A percentile compares a stretch with the other conserved stretches of the same genome.
These are phyloP conservation scores for Jatropha multifida DNA, from an alignment of 441 rosid species.

Conservation along the genomic window DNA sequence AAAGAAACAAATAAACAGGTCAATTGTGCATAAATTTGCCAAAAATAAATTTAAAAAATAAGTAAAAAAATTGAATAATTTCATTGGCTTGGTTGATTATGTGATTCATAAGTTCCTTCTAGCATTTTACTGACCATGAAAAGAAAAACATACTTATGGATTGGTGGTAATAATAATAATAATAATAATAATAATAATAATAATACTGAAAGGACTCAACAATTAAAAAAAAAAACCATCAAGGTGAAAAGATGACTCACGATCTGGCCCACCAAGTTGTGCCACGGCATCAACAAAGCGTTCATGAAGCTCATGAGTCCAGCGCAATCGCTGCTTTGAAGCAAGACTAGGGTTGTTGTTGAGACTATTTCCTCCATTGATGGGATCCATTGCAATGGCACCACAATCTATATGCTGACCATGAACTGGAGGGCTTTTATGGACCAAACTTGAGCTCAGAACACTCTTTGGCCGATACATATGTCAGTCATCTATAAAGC, in stretches of 20 bases:
- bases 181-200: neutral
- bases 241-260: constrained; percentile 41
- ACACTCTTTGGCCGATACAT: constrained; percentile 46
- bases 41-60: neutral
- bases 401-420: constrained; percentile 53
- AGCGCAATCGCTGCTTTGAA: constrained; percentile 93
- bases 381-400: constrained; percentile 62
- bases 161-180: neutral
- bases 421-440: constrained; percentile 47
- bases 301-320: constrained; percentile 96
- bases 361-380: constrained; percentile 55
- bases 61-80: neutral
- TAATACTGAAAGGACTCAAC: neutral
- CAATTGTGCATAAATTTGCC: neutral
- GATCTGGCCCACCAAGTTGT: constrained; percentile 95
- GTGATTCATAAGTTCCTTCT: neutral
- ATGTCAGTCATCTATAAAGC: constrained; percentile 38
- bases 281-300: constrained; percentile 90
- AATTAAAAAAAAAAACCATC: neutral
- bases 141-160: neutral
- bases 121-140: neutral
- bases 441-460: constrained; percentile 44
- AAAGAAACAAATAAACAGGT: neutral
- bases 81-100: constrained; percentile 4
- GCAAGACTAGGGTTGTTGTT: constrained; percentile 73